These are phyloP conservation scores for Sonneratia caseolaris DNA, from an alignment of 345 rosid species.

Conservation along the genomic window DNA sequence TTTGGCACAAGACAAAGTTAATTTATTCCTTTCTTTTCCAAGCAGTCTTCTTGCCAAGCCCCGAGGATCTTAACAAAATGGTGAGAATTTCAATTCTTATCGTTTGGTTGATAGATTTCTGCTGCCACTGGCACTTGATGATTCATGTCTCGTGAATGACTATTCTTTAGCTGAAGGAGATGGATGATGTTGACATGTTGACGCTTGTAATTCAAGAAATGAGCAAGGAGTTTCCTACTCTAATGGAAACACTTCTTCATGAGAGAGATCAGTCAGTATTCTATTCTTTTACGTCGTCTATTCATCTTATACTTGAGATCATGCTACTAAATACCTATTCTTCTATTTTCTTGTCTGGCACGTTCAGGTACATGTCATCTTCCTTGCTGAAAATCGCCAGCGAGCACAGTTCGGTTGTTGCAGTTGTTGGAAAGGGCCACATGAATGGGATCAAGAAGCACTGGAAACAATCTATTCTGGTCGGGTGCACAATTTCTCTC, in stretches of 20 bases:
- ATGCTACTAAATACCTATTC: background rate
- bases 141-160: constrained; percentile 12
- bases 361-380: constrained; percentile 80
- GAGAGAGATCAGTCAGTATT: constrained; percentile 93
- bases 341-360: constrained; percentile 1
- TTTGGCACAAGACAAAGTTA: constrained; percentile 76
- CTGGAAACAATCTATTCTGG: constrained; percentile 78
- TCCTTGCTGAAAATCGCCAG: constrained; percentile 53
- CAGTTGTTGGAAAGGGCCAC: constrained; percentile 94
- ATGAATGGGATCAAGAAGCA: constrained; percentile 72
- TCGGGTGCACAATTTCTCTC: constrained; percentile 17
- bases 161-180: constrained; percentile 61
- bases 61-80: constrained; percentile 77
- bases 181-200: constrained; percentile 89
- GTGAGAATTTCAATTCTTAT: constrained; percentile 15
- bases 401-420: constrained; percentile 76
- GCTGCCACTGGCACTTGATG: background rate
- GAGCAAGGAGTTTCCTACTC: constrained; percentile 93
- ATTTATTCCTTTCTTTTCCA: constrained; percentile 56
- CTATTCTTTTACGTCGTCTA: background rate
- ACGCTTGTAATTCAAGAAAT: constrained; percentile 96
- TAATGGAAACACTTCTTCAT: constrained; percentile 89
- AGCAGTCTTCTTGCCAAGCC: constrained; percentile 68
- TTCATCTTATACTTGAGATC: background rate
- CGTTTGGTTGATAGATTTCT: background rate